A percentile compares a stretch with the other conserved stretches of the same genome.
Conservation (phyloP, 352 stramenopile genomes). For the Globisporangium nodosum region DNA sequence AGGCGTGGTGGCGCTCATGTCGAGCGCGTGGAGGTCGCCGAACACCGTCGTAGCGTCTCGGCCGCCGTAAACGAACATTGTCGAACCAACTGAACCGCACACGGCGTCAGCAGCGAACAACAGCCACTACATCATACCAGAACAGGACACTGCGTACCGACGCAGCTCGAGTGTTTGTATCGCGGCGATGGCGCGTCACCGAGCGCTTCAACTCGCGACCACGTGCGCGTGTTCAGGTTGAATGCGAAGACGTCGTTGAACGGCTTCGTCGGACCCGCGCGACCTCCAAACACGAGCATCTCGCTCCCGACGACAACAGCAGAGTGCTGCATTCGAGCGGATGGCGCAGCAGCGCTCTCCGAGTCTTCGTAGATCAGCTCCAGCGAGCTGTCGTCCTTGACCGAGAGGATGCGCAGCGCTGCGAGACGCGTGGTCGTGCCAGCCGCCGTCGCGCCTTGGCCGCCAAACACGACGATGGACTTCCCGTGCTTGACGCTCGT, state of each 20-base stretch:
- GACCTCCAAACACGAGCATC: conserved; percentile 82
- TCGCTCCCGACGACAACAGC: conserved; percentile 36
- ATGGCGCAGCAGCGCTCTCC: conserved; percentile 14
- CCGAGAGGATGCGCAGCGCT: conserved; percentile 35
- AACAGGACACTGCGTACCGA: conserved; percentile 25
- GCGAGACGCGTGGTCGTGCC: conserved; percentile 58
- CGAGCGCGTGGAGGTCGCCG: conserved; percentile 59
- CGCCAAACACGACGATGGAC: conserved; percentile 60
- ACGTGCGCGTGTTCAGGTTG: conserved; percentile 38
- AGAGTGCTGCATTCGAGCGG: conserved; percentile 71
- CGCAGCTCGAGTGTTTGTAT: conserved; percentile 69
- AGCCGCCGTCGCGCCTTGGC: conserved; percentile 45
- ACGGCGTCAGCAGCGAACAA: neutral
- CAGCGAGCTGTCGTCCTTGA: conserved; percentile 20
- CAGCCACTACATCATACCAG: neutral
- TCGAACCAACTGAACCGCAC: conserved; percentile 40
- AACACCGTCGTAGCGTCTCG: conserved; percentile 65
- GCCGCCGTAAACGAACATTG: conserved; percentile 69
- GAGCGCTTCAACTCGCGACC: conserved; percentile 25
- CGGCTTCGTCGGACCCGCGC: conserved; percentile 57
- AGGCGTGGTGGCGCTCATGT: conserved; percentile 28
- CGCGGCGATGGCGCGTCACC: conserved; percentile 41
- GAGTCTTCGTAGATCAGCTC: conserved; percentile 20
- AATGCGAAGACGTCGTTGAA: conserved; percentile 63
- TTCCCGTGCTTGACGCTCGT: conserved; percentile 40